phyloP scores from a whole-genome alignment of 2,329 filamentous ascomycete genomes.

The Hypoxylon sp. region DNA sequence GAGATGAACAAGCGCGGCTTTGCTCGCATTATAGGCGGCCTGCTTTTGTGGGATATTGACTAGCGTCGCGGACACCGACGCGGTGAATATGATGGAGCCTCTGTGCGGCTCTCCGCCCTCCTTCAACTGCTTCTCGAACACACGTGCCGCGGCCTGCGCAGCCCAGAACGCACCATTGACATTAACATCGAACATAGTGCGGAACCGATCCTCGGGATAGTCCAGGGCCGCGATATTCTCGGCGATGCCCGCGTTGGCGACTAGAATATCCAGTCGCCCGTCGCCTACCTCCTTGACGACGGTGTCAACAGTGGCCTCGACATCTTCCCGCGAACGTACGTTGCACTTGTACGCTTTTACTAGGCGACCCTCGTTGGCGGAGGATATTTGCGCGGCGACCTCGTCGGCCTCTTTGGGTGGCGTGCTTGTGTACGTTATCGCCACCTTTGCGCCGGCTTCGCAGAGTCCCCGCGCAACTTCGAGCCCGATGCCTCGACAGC shows the following conservation, averaged over 20 bases:
- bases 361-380: constrained; percentile 38
- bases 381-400: constrained; percentile 47
- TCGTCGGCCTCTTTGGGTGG: constrained; percentile 47
- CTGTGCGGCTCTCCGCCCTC: constrained; percentile 48
- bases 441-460: constrained; percentile 52
- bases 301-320: constrained; percentile 53
- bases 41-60: constrained; percentile 60
- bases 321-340: constrained; percentile 52
- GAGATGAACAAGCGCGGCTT: constrained; percentile 60
- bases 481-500: constrained; percentile 53
- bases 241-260: constrained; percentile 61
- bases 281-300: constrained; percentile 57
- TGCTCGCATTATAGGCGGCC: constrained; percentile 61
- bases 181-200: constrained; percentile 58
- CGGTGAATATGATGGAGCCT: constrained; percentile 59
- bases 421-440: constrained; percentile 54
- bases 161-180: constrained; percentile 61
- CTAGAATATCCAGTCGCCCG: constrained; percentile 57
- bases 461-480: constrained; percentile 52
- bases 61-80: constrained; percentile 58
- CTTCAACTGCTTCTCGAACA: constrained; percentile 56
- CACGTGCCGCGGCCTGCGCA: constrained; percentile 59
- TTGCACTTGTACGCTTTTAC: constrained; percentile 58
- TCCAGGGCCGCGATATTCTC: constrained; percentile 57
- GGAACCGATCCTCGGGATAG: constrained; percentile 59